These are phyloP conservation scores for Trifolium repens DNA, from an alignment of 306 rosid genomes.

Conservation along the genomic window DNA sequence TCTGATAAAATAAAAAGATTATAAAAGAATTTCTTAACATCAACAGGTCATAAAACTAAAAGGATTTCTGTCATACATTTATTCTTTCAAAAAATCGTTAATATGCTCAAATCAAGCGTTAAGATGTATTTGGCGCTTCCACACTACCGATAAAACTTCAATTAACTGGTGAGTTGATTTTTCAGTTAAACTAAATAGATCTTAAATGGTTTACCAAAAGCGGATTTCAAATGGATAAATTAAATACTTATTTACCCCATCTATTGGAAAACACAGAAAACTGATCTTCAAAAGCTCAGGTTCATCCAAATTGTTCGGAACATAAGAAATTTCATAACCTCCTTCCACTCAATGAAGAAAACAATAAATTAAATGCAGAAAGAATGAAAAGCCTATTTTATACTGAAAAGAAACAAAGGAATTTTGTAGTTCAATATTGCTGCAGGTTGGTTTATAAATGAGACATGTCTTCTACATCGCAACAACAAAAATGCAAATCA, in stretches of 20 bases:
- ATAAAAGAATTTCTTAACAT: too few relatives aligned
- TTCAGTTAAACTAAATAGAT: not conserved
- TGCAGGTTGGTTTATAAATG: constrained; percentile 29
- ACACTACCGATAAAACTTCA: not conserved
- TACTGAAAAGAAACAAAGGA: constrained; percentile 18
- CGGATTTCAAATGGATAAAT: not conserved
- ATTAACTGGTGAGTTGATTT: not conserved
- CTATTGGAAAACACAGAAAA: too few relatives aligned
- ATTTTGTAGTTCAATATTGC: constrained; percentile 32
- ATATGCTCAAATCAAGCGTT: not conserved
- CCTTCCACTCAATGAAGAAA: constrained; percentile 1
- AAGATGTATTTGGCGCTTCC: not conserved
- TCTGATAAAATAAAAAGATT: too few relatives aligned
- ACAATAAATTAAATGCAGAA: constrained; percentile 12
- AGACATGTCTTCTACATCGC: constrained; percentile 33
- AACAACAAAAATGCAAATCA: constrained; percentile 44
- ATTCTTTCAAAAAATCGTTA: not conserved
- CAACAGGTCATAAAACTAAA: too few relatives aligned
- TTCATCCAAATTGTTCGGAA: not conserved
- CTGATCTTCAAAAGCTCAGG: not conserved
- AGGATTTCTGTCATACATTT: too few relatives aligned
- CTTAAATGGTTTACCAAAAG: not conserved
- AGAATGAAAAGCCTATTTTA: constrained; percentile 36
- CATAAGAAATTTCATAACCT: not conserved
- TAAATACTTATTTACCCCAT: not conserved